Evolutionary conservation across 805 yeast genomes (phyloP), one percentile per base, ranked within the genome.

Genomic region (Teunomyces aglyptinius): DNA sequence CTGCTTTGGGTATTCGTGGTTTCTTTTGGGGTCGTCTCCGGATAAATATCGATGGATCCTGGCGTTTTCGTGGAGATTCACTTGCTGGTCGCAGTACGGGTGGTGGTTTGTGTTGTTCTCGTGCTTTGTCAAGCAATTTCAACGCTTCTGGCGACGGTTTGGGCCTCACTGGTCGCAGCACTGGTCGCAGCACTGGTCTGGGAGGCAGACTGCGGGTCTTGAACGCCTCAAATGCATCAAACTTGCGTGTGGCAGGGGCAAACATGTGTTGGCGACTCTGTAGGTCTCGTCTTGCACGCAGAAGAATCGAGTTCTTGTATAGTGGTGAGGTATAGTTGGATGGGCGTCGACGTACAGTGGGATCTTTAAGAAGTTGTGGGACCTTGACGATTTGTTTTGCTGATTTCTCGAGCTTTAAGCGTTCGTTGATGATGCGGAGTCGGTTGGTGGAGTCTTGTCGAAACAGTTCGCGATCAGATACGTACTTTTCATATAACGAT

Each of bases 401-500:
- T 10, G 71, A 64, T 50, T 76, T 77, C 50, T 71, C 65, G 38
- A 55, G 49, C 35, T 66, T 65, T 26, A 79, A 52, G 38, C 59
- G 59, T 45, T 67, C 67, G 6, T 76, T 76, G 49, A 76, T 67
- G 24, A 56, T 61, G 40, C 77, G 67, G 10, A 80, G 60, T 45
- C 79, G 65, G 40, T 65, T 67, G 1, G 79, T 70, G 4, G 80
- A 76, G 47, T 71, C 68, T 41, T 64, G 60, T 19, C 77, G 57
- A 53, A 77, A 78, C 34, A 47, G 48, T 41, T 77, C 78, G 38
- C 77, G 60, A 43, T 77, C 80, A 3, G 49, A 45, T 1, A 57
- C 48, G 50, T 77, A 78, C 45, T 53, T 55, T 38, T 61, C 55
- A 59, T 77, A 80, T 19, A 74, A 50, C 1, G 63, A 59, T 48